These are phyloP conservation scores for Solioccasus polychromus DNA, from an alignment of 768 basidiomycete genomes.

Conservation along the genomic window DNA sequence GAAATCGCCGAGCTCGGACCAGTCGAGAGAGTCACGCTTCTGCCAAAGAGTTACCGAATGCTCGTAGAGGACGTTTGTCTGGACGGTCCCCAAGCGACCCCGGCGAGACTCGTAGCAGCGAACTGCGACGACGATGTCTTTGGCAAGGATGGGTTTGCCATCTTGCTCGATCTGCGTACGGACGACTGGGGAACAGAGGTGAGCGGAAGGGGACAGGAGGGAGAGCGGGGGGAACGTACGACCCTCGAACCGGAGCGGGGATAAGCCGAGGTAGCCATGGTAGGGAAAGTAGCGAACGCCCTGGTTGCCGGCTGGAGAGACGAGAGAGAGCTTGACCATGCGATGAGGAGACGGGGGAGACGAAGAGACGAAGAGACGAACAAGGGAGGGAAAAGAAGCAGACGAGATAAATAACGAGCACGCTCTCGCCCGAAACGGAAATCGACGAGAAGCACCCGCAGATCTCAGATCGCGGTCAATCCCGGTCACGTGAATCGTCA, in stretches of 20 bases:
- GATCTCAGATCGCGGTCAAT: conserved; percentile 27
- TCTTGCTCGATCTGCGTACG: conserved; percentile 71
- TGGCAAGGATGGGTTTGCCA: conserved; percentile 61
- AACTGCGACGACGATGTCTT: conserved; percentile 67
- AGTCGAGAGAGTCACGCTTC: conserved; percentile 55
- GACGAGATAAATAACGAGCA: conserved; percentile 33
- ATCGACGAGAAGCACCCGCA: conserved; percentile 29
- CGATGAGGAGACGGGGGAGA: conserved; percentile 8
- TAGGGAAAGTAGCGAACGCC: conserved; percentile 71
- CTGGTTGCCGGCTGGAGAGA: conserved; percentile 69
- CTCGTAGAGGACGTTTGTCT: conserved; percentile 69
- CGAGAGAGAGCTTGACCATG: conserved; percentile 71
- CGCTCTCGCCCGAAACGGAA: conserved; percentile 25
- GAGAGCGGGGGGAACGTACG: conserved; percentile 38
- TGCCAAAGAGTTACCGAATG: conserved; percentile 66
- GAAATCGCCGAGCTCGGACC: conserved; percentile 57
- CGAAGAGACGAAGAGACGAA: conserved; percentile 18
- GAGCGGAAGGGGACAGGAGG: neutral
- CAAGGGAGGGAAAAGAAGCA: conserved; percentile 29
- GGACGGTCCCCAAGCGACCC: conserved; percentile 52
- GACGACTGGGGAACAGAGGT: conserved; percentile 47
- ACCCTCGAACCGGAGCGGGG: conserved; percentile 76
- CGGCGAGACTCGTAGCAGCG: conserved; percentile 81
- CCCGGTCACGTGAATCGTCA: conserved; percentile 23
- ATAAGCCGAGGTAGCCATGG: conserved; percentile 77